These are phyloP conservation scores for Xerocomus spinulosus DNA, from an alignment of 768 basidiomycete genomes.

Conservation along the genomic window DNA sequence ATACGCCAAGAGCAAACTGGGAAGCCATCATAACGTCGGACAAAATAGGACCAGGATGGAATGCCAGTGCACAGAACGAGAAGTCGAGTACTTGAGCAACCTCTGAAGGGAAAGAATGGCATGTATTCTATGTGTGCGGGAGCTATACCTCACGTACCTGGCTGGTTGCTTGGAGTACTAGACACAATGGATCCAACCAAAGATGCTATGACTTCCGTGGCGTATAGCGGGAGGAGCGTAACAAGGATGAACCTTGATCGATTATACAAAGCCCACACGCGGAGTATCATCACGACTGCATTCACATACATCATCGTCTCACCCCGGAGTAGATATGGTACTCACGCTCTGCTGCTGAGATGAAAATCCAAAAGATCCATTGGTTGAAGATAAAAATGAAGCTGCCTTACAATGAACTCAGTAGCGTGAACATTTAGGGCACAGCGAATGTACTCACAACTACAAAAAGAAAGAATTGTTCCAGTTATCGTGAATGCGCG, in stretches of 20 bases:
- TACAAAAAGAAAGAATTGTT: neutral
- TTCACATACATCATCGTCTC: neutral
- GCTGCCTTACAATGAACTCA: neutral
- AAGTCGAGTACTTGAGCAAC: too few relatives aligned
- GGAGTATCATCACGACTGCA: neutral
- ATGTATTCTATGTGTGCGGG: too few relatives aligned
- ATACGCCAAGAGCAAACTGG: too few relatives aligned
- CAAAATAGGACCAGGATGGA: too few relatives aligned
- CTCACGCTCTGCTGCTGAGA: neutral
- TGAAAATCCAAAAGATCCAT: neutral
- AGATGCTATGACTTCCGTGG: neutral
- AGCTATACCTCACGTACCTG: too few relatives aligned
- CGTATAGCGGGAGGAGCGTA: neutral
- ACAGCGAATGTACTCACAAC: neutral
- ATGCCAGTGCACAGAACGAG: too few relatives aligned
- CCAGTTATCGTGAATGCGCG: neutral
- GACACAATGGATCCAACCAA: neutral
- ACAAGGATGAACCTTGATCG: neutral
- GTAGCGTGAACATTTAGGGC: neutral
- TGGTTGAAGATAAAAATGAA: neutral
- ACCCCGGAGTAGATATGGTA: neutral
- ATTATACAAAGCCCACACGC: neutral
- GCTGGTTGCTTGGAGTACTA: neutral
- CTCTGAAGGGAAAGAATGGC: too few relatives aligned
- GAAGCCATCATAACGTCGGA: too few relatives aligned